phyloP scores from a whole-genome alignment of 1,139 yeast genomes.

The Taphrina wiesneri region DNA sequence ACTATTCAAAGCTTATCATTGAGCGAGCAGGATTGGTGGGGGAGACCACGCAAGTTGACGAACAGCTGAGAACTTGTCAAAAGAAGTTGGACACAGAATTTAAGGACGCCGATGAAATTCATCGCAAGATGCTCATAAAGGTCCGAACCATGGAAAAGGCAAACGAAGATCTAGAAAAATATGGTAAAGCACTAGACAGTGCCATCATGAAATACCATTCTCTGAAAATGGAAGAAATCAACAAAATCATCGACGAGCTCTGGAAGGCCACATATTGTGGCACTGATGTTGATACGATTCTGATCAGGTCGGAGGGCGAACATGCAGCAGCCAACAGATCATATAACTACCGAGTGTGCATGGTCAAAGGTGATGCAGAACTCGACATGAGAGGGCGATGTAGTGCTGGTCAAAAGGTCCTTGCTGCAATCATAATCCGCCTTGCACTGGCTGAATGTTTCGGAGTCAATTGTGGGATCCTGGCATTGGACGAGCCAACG shows the following conservation, averaged over 20 bases:
- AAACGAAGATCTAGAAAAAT: slow-evolving; percentile 80
- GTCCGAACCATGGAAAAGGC: slow-evolving; percentile 75
- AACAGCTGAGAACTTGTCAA: slow-evolving; percentile 61
- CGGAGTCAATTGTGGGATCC: slow-evolving; percentile 91
- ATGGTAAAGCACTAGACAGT: slow-evolving; percentile 78
- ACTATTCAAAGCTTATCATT: slow-evolving; percentile 61
- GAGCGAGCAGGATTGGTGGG: slow-evolving; percentile 69
- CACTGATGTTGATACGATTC: slow-evolving; percentile 91
- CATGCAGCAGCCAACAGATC: slow-evolving; percentile 65
- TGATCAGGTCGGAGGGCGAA: slow-evolving; percentile 78
- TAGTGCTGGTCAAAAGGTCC: slow-evolving; percentile 95
- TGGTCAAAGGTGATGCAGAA: slow-evolving; percentile 89
- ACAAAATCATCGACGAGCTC: slow-evolving; percentile 78
- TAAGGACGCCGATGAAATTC: slow-evolving; percentile 61
- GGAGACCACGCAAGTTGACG: slow-evolving; percentile 78
- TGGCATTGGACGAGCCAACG: slow-evolving; percentile 96
- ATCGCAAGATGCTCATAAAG: slow-evolving; percentile 71
- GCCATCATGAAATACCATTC: slow-evolving; percentile 94
- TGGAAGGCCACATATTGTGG: slow-evolving; percentile 96
- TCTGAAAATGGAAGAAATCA: slow-evolving; percentile 89
- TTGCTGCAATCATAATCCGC: slow-evolving; percentile 88
- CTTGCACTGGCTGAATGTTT: slow-evolving; percentile 94
- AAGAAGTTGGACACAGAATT: slow-evolving; percentile 70
- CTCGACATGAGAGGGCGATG: slow-evolving; percentile 98
- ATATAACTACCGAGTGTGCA: slow-evolving; percentile 90